These are phyloP conservation scores for Spathaspora sp. DNA, from an alignment of 1,139 yeast species.

Conservation along the genomic window DNA sequence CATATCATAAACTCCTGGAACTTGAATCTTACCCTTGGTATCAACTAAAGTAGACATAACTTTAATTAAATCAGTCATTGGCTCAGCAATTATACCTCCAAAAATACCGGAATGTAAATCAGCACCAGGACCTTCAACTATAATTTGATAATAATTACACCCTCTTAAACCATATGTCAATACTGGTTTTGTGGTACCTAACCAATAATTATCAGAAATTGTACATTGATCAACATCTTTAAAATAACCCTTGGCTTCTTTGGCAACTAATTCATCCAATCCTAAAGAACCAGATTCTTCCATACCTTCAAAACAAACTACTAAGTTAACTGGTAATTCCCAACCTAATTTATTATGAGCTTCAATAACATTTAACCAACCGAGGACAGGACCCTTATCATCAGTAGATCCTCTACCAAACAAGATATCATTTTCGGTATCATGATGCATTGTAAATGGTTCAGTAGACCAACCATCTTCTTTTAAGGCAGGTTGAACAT, in stretches of 20 bases:
- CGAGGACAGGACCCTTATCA: constrained; percentile 97
- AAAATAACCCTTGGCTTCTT: constrained; percentile 78
- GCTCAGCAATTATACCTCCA: constrained; percentile 97
- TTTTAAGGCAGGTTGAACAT: constrained; percentile 90
- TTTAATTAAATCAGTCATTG: constrained; percentile 89
- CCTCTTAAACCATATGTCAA: constrained; percentile 98
- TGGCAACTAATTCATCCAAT: constrained; percentile 74
- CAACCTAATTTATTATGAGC: constrained; percentile 84
- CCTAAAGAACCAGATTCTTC: constrained; percentile 97
- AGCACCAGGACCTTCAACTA: constrained; percentile 88
- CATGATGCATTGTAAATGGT: constrained; percentile 70
- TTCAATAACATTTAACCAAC: constrained; percentile 91
- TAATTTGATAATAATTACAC: constrained; percentile 85
- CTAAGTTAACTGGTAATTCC: constrained; percentile 90
- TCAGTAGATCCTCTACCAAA: constrained; percentile 96
- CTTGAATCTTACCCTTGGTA: constrained; percentile 73
- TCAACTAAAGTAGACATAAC: constrained; percentile 77
- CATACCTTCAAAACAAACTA: constrained; percentile 97
- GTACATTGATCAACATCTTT: constrained; percentile 91
- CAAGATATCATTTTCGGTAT: constrained; percentile 60
- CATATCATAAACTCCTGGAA: constrained; percentile 90
- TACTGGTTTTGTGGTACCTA: constrained; percentile 95
- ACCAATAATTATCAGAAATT: constrained; percentile 97
- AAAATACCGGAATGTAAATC: constrained; percentile 97
- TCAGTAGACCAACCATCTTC: constrained; percentile 97